Evolutionary conservation across 2,329 filamentous ascomycete genomes (phyloP).

Genomic region (Fusarium clavum): DNA sequence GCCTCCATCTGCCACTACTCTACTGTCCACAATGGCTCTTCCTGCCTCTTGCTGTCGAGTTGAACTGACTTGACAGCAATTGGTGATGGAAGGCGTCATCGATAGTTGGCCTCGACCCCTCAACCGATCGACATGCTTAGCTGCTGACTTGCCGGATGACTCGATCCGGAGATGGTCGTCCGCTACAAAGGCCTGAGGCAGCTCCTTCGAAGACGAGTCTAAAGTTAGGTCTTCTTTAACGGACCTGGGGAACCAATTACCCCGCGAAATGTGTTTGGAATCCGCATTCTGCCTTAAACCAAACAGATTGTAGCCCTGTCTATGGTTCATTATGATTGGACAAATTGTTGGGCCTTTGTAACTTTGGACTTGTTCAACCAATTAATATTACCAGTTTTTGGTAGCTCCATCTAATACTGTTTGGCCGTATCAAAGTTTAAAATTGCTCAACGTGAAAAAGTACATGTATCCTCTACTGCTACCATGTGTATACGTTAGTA

Average conservation of each 20-base stretch:
- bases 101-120: conserved; percentile 21
- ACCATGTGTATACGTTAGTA: not conserved
- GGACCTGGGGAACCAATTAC: conserved; percentile 23
- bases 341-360: not conserved
- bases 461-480: not conserved
- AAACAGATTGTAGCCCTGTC: not conserved
- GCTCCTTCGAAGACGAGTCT: not conserved
- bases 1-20: not conserved
- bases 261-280: conserved; percentile 22
- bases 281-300: conserved; percentile 1
- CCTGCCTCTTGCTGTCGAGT: not conserved
- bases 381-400: not conserved
- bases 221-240: not conserved
- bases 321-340: conserved; percentile 21
- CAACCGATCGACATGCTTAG: not conserved
- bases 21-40: not conserved
- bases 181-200: conserved; percentile 15
- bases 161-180: conserved; percentile 20
- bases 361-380: not conserved
- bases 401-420: not conserved
- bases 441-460: not conserved
- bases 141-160: conserved; percentile 26
- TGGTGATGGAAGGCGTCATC: conserved; percentile 29
- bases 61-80: not conserved
- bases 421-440: not conserved